Evolutionary conservation across 2,329 filamentous ascomycete genomes (phyloP), one percentile per base, ranked within the genome.

Genomic region (Septoria linicola): DNA sequence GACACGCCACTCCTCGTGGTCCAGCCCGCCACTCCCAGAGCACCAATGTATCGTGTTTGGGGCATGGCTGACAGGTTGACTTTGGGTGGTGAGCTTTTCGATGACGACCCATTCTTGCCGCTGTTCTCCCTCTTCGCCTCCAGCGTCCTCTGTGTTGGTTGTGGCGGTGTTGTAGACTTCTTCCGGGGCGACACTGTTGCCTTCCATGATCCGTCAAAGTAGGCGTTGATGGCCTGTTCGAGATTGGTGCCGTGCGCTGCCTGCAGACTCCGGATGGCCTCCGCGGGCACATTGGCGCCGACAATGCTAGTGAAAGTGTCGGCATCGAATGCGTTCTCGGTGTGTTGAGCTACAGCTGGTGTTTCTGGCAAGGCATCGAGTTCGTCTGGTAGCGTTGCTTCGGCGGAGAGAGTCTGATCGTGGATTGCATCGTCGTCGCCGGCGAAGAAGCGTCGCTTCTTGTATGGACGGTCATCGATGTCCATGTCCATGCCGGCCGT

Each of bases 11-110:
- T 96, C 62, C 85, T 83, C 3, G 92, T 97, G 4, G 89, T 85
- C 93, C 93, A 99, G 3, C 85, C 93, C 47, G 87, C 89, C 3
- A 88, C 90, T 7, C 93, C 93, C 70, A 97, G 93, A 0, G 90
- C 89, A 14, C 93, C 93, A 54, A 97, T 81, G 63, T 97, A 99
- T 63, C 93, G 74, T 59, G 76, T 77, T 1, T 71, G 63, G 0
- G 84, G 83, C 75, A 78, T 80, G 10, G 61, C 61, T 37, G 63
- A 45, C 13, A 67, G 39, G 2, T 56, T 46, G 16, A 51, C 45
- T 11, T 41, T 51, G 57, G 45, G 47, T 39, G 54, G 41, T 17
- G 54, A 41, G n/a, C 44, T 34, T 13, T 14, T 36, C n/a, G 47
- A 45, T 21, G 46, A 27, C 3, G 14, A 30, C 8, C 30, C 44